Evolutionary conservation across 208 protist genomes (phyloP).

Genomic region (Wallacemonas sp.): DNA sequence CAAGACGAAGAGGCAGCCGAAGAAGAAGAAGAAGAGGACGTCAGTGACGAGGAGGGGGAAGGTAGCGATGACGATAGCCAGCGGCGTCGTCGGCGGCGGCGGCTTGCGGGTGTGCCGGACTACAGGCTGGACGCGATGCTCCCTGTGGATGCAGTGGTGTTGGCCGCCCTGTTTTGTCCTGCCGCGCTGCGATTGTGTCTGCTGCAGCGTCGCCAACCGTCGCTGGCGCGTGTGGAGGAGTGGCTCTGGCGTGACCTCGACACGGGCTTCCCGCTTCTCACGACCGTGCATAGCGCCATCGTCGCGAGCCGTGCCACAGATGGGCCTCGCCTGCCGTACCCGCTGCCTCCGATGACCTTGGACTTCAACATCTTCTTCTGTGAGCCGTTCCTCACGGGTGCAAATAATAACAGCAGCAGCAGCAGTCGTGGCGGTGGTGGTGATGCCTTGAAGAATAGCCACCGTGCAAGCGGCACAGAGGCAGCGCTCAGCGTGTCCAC

Average conservation of each 20-base stretch:
- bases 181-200: constrained; percentile 62
- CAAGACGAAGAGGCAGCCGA: constrained; percentile 8
- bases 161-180: constrained; percentile 58
- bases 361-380: constrained; percentile 77
- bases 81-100: constrained; percentile 19
- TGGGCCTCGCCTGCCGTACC: constrained; percentile 50
- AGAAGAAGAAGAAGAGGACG: constrained; percentile 18
- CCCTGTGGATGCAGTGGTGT: constrained; percentile 58
- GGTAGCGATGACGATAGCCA: constrained; percentile 20
- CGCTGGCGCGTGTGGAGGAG: constrained; percentile 31
- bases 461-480: neutral
- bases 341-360: constrained; percentile 33
- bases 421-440: no score
- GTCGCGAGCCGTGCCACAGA: constrained; percentile 41
- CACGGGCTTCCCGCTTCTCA: constrained; percentile 56
- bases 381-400: neutral
- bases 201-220: constrained; percentile 41
- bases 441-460: no score
- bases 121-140: constrained; percentile 55
- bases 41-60: constrained; percentile 8
- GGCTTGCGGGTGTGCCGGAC: constrained; percentile 1
- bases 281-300: constrained; percentile 54
- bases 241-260: constrained; percentile 57
- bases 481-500: neutral
- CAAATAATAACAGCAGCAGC: no score